These are phyloP conservation scores for Pleurotus giganteus DNA, from an alignment of 768 basidiomycete species.

Conservation along the genomic window DNA sequence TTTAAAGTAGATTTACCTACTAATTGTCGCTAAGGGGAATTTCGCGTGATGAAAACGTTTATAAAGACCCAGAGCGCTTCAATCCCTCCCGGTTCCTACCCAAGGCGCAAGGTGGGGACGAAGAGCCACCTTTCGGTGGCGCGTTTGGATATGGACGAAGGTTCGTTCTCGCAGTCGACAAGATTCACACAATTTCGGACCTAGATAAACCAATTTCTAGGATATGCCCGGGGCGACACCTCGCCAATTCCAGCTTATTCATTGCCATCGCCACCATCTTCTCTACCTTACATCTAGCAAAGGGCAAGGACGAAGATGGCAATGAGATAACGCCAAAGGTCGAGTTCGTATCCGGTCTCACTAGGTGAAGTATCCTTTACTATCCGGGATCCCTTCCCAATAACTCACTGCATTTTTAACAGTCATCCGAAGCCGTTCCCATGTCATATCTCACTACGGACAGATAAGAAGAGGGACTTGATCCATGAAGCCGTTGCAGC, in stretches of 20 bases:
- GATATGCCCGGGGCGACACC: slow-evolving; percentile 51
- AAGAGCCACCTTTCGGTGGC: slow-evolving; percentile 44
- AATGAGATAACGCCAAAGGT: slow-evolving; percentile 33
- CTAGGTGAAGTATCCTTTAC: slow-evolving; percentile 39
- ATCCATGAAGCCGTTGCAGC: background rate
- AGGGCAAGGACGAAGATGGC: slow-evolving; percentile 38
- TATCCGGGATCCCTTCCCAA: background rate
- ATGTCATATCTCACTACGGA: slow-evolving; percentile 45
- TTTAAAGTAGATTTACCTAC: background rate
- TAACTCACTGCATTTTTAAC: background rate
- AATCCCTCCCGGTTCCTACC: slow-evolving; percentile 45
- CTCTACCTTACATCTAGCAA: slow-evolving; percentile 43
- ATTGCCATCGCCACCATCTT: slow-evolving; percentile 41
- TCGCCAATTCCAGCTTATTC: slow-evolving; percentile 49
- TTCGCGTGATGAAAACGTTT: slow-evolving; percentile 25
- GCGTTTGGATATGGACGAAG: slow-evolving; percentile 61
- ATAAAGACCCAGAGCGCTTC: slow-evolving; percentile 40
- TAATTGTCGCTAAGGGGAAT: slow-evolving; percentile 20
- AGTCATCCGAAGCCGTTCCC: slow-evolving; percentile 53
- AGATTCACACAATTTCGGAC: too few relatives aligned
- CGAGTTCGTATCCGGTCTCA: slow-evolving; percentile 40
- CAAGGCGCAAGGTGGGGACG: slow-evolving; percentile 24
- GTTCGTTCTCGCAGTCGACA: slow-evolving; percentile 29
- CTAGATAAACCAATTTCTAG: background rate
- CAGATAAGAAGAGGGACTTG: slow-evolving; percentile 16